Percentiles rank a stretch among this genome's conserved stretches.
Evolutionary conservation across 2,329 filamentous ascomycete species (phyloP).

Genomic region (Claviceps digitariae): DNA sequence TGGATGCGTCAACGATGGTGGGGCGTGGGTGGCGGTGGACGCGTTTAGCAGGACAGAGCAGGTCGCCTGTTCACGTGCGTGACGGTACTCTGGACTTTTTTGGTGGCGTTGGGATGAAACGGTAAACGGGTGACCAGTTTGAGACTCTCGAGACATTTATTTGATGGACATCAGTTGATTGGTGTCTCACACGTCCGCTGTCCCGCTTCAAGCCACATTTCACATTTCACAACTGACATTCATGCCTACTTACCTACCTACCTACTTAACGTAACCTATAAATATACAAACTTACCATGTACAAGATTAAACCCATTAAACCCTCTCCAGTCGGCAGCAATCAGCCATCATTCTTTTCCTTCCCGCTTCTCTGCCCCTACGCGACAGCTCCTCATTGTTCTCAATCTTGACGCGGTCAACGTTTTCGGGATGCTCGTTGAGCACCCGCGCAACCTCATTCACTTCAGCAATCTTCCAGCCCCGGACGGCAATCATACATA

Average conservation of each 20-base stretch:
- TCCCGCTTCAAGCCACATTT: too few species aligned
- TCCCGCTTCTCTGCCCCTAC: conserved; percentile 16
- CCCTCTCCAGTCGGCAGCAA: conserved; percentile 16
- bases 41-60: not conserved
- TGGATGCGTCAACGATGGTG: conserved; percentile 3
- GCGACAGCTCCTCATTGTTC: conserved; percentile 16
- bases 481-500: conserved; percentile 19
- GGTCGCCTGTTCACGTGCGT: conserved; percentile 15
- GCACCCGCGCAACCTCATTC: conserved; percentile 18
- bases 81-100: too few species aligned
- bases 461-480: conserved; percentile 26
- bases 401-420: conserved; percentile 18
- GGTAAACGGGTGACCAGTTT: too few species aligned
- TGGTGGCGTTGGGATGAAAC: too few species aligned
- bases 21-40: conserved; percentile 6
- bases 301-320: conserved; percentile 8
- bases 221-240: too few species aligned
- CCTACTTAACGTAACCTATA: too few species aligned
- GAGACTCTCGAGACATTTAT: too few species aligned
- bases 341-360: conserved; percentile 20
- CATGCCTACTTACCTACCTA: too few species aligned
- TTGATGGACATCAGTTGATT: too few species aligned
- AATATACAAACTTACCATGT: too few species aligned
- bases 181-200: too few species aligned
- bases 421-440: conserved; percentile 16